A percentile compares a stretch with the other conserved stretches of the same genome.
Conservation (phyloP, 352 stramenopile genomes). For the Globisporangium viniferum region DNA sequence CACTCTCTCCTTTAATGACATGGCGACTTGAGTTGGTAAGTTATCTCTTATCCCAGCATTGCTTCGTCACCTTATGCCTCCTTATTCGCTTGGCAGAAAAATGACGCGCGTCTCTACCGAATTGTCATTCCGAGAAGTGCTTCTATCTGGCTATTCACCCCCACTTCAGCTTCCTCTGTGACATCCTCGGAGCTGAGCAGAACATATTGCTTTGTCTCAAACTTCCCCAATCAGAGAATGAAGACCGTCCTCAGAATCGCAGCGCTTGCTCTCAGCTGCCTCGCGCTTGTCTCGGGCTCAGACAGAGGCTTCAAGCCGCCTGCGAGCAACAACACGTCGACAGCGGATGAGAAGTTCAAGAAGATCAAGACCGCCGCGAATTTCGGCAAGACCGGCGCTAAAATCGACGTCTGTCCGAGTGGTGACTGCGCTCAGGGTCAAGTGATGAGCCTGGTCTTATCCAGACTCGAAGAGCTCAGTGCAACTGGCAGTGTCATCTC, state of each 20-base stretch:
- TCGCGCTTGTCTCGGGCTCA: constrained; percentile 1
- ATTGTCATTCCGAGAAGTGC: too few species aligned
- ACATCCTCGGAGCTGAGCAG: too few species aligned
- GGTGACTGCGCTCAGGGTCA: constrained; percentile 12
- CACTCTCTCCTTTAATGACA: too few species aligned
- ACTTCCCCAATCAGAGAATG: not conserved
- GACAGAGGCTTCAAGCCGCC: not conserved
- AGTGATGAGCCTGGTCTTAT: not conserved
- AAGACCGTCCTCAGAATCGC: not conserved
- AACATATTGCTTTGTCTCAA: too few species aligned
- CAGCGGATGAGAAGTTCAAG: not conserved
- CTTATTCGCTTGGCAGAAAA: too few species aligned
- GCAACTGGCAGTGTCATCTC: not conserved
- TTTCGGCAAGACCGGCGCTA: constrained; percentile 26
- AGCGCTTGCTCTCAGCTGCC: not conserved
- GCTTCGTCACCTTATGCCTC: too few species aligned
- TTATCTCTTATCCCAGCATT: too few species aligned
- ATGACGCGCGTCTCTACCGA: too few species aligned
- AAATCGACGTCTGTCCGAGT: constrained; percentile 39
- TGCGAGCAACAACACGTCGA: not conserved
- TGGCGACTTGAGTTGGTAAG: too few species aligned
- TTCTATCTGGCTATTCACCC: too few species aligned
- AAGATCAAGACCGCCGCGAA: constrained; percentile 34
- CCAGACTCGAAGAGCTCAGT: not conserved
- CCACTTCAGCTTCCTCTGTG: too few species aligned